These are phyloP conservation scores for Peronospora belbahrii DNA, from an alignment of 352 stramenopile genomes.

Conservation along the genomic window DNA sequence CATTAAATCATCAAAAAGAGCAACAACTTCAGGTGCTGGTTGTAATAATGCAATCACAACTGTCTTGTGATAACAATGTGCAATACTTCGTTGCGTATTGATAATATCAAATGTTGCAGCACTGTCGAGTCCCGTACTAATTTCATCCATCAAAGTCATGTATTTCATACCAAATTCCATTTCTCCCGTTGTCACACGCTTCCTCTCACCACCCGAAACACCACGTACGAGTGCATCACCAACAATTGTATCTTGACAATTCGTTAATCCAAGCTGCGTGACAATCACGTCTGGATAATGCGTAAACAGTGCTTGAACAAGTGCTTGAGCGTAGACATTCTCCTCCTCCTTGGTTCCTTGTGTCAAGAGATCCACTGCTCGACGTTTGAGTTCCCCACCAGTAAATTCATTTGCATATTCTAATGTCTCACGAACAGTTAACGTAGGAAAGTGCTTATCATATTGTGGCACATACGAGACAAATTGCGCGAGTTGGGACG, in stretches of 20 bases:
- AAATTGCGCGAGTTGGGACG: slow-evolving; percentile 38
- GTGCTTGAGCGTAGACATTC: slow-evolving; percentile 27
- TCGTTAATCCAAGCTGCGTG: slow-evolving; percentile 41
- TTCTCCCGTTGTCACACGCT: slow-evolving; percentile 60
- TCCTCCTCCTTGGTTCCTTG: slow-evolving; percentile 35
- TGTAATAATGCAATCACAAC: slow-evolving; percentile 78
- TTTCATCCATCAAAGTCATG: slow-evolving; percentile 86
- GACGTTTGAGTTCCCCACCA: slow-evolving; percentile 22
- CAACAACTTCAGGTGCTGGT: slow-evolving; percentile 49
- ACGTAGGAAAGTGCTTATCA: slow-evolving; percentile 27
- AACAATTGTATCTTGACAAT: slow-evolving; percentile 56
- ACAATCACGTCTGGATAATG: slow-evolving; percentile 35
- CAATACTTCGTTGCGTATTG: slow-evolving; percentile 35
- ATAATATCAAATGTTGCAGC: slow-evolving; percentile 55
- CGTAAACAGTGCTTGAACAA: slow-evolving; percentile 22
- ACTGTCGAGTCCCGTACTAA: slow-evolving; percentile 52
- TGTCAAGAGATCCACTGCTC: slow-evolving; percentile 9
- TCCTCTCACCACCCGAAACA: slow-evolving; percentile 60
- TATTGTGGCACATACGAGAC: slow-evolving; percentile 43
- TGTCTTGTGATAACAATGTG: slow-evolving; percentile 35
- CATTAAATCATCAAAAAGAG: slow-evolving; percentile 45
- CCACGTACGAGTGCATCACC: slow-evolving; percentile 48
- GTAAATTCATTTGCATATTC: slow-evolving; percentile 52
- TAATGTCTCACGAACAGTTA: slow-evolving; percentile 54
- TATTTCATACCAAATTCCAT: slow-evolving; percentile 76